Base-by-base conservation (phyloP, 441 rosid species). In the Lepidium campestre region DNA sequence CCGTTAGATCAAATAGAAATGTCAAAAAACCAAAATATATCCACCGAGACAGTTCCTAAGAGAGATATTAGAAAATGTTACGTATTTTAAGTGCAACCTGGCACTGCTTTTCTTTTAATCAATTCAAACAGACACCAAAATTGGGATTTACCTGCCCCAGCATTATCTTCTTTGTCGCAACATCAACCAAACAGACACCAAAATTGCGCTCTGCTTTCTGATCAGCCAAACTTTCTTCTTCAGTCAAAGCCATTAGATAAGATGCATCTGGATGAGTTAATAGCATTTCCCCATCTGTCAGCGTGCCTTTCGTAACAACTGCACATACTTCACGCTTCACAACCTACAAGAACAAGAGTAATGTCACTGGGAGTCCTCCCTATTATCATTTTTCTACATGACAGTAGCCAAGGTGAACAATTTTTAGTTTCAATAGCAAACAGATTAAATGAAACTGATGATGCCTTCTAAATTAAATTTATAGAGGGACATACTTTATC, bases 241-340 rank as follows among this genome's bases (percentile, higher is more conserved):
- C 99, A 65, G 95, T 81, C 79, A 95, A 68, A 12, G 97, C 84
- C 96, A 95, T 84, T 36, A 95, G 65, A 71, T 86, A 95, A 68
- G 96, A 91, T 75, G 97, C 89, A 70, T 95, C 91, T 10, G 99
- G 97, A 84, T 90, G 85, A 58, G 94, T 81, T 32, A 87, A 80
- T 55, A 88, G 79, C 82, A 91, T 74, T 73, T 89, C 98, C 66
- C 96, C 99, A 73, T 95, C 98, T 48, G 93, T 86, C 75, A 95
- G 77, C 23, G 99, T 95, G 64, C 99, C 98, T 83, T 80, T 95
- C 17, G 97, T 90, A 75, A 91, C 86, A 60, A 95, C 87, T n/a
- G 85, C 96, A 86, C 98, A 95, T 73, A 91, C 72, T 83, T 95
- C 99, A 29, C 98, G 99, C 82, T 85, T 94, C 73, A 94, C 98